These are phyloP conservation scores for Fusarium metavorans DNA, from an alignment of 2,329 filamentous ascomycete genomes.

Conservation along the genomic window DNA sequence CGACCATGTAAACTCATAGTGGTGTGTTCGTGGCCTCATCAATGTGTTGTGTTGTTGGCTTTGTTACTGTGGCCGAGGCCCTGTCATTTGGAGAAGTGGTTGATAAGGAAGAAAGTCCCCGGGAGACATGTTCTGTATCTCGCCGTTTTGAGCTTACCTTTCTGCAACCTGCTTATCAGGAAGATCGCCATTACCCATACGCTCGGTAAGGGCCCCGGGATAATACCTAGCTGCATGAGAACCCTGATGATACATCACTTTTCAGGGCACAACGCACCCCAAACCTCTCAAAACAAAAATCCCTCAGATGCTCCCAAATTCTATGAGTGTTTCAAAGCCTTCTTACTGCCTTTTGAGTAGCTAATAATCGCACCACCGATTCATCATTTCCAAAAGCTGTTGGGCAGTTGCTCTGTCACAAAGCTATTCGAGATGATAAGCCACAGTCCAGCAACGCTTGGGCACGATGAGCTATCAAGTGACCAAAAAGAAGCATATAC, in stretches of 20 bases:
- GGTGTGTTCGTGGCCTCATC: background rate
- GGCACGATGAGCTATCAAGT: background rate
- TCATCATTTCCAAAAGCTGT: background rate
- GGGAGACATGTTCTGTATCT: background rate
- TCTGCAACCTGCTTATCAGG: background rate
- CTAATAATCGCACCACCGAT: background rate
- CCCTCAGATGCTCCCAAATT: background rate
- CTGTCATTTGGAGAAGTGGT: background rate
- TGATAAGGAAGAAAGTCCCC: background rate
- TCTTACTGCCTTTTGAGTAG: background rate
- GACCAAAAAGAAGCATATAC: background rate
- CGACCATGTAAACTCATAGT: too few relatives aligned
- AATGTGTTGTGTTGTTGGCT: background rate
- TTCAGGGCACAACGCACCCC: background rate
- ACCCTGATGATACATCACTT: slow-evolving; percentile 1
- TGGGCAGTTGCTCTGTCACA: background rate
- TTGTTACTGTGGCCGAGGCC: background rate
- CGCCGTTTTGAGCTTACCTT: background rate
- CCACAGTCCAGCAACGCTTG: background rate
- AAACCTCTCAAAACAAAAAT: background rate
- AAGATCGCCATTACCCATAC: background rate
- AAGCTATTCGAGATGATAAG: background rate
- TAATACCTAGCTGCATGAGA: background rate
- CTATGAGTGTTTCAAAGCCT: background rate
- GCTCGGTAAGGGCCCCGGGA: background rate